Conservation (phyloP, 208 protist species). For the Trypanosoma lewisi region DNA sequence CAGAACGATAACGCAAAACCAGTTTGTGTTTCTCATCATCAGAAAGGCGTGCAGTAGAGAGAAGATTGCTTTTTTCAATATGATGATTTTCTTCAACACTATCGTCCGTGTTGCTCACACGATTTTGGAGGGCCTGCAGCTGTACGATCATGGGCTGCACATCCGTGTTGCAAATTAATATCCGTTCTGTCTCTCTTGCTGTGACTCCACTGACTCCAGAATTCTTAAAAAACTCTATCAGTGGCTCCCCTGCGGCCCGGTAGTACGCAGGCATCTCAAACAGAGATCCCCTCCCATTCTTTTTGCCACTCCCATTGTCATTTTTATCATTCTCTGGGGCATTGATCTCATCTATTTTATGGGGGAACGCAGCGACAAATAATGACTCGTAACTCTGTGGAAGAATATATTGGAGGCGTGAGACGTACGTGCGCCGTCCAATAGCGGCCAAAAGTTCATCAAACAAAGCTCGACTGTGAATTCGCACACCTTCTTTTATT, state of each 20-base stretch:
- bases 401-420: slow-evolving; percentile 57
- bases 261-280: slow-evolving; percentile 76
- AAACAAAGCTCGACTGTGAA: slow-evolving; percentile 42
- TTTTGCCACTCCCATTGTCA: slow-evolving; percentile 17
- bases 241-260: slow-evolving; percentile 34
- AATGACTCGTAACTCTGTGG: slow-evolving; percentile 61
- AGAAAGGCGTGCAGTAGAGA: slow-evolving; percentile 26
- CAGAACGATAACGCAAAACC: slow-evolving; percentile 52
- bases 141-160: slow-evolving; percentile 66
- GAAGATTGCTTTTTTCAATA: slow-evolving; percentile 5
- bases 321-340: not conserved
- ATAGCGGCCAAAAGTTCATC: slow-evolving; percentile 43
- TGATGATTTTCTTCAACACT: slow-evolving; percentile 9
- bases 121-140: slow-evolving; percentile 51
- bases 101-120: slow-evolving; percentile 7
- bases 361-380: slow-evolving; percentile 31
- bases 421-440: slow-evolving; percentile 51
- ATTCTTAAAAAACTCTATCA: slow-evolving; percentile 50
- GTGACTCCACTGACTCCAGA: slow-evolving; percentile 30
- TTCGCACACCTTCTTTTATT: slow-evolving; percentile 27
- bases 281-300: slow-evolving; percentile 9
- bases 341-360: not conserved
- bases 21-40: slow-evolving; percentile 38
- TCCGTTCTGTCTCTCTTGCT: slow-evolving; percentile 46
- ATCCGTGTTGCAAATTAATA: slow-evolving; percentile 41